phyloP scores from a whole-genome alignment of 78 protist genomes.

The Dictyostelium discoideum region dicty_2.7 NC_007090.3:1167501-1168000 shows the following conservation, averaged over 20 bases:
- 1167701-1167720: not conserved
- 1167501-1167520: conserved; percentile 18
- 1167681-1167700: conserved; percentile 8
- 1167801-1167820: not conserved
- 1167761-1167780: not conserved
- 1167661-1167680: not conserved
- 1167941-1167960: not conserved
- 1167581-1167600: not conserved
- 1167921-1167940: not conserved
- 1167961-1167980: not conserved
- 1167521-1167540: conserved; percentile 23
- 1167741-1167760: not conserved
- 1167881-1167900: not conserved
- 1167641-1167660: conserved; percentile 71
- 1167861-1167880: not conserved
- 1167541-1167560: not conserved
- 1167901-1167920: not conserved
- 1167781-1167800: not conserved
- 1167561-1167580: not conserved
- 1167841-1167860: not conserved
- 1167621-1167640: conserved; percentile 66
- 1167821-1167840: not conserved
- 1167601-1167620: conserved; percentile 19
- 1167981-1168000: too few species aligned
- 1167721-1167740: not conserved